Evolutionary conservation across 116 monocot species (phyloP).

Genomic region (Papilionanthe hybrid): DNA sequence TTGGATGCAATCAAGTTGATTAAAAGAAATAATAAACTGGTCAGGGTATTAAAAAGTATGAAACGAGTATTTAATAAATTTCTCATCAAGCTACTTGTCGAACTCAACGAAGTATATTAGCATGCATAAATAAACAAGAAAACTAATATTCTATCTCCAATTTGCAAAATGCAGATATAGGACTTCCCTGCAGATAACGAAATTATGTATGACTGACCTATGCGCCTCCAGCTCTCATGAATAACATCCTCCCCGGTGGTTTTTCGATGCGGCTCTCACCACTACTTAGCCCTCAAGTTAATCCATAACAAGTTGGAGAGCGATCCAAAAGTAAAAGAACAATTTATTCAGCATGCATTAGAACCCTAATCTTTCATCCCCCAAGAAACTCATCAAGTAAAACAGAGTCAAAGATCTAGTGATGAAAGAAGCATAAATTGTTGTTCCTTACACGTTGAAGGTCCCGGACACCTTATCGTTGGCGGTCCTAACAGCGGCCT

Average conservation of each 20-base stretch:
- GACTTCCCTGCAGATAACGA: neutral
- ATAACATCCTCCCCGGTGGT: neutral
- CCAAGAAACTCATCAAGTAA: neutral
- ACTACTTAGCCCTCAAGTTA: neutral
- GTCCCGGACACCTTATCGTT: conserved; percentile 91
- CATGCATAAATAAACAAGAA: too few species aligned
- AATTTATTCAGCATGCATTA: neutral
- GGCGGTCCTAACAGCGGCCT: conserved; percentile 84
- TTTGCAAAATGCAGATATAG: neutral
- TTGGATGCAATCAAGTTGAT: neutral
- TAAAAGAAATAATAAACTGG: neutral
- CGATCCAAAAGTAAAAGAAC: neutral
- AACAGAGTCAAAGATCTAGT: neutral
- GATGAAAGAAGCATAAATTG: neutral
- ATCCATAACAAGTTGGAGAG: neutral
- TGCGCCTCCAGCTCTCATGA: neutral
- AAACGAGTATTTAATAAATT: neutral
- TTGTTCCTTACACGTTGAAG: conserved; percentile 56
- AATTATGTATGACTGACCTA: neutral
- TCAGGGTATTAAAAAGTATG: neutral
- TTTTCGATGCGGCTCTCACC: neutral
- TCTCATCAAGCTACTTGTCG: neutral
- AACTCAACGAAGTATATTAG: neutral
- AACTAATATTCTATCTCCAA: neutral
- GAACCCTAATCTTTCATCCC: conserved; percentile 1